phyloP scores from a whole-genome alignment of 2,329 filamentous ascomycete species.

The Fusarium sp. region DNA sequence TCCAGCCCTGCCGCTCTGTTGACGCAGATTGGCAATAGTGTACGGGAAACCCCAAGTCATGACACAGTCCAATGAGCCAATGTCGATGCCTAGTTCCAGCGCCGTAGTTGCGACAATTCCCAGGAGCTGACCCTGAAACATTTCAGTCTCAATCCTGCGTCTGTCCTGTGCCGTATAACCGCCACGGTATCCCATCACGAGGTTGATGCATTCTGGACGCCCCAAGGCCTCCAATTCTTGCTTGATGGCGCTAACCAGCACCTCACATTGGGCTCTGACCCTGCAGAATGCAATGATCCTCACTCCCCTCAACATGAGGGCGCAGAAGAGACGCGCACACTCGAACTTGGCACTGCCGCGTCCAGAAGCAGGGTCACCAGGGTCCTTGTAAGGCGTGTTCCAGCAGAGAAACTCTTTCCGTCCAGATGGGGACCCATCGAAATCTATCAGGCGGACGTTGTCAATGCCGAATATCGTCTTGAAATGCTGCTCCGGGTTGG shows the following conservation, averaged over 20 bases:
- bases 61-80: conserved; percentile 92
- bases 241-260: conserved; percentile 82
- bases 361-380: conserved; percentile 86
- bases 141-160: conserved; percentile 88
- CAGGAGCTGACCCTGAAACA: conserved; percentile 95
- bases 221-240: conserved; percentile 80
- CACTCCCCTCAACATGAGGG: conserved; percentile 88
- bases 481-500: conserved; percentile 93
- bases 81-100: conserved; percentile 93
- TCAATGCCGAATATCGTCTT: conserved; percentile 92
- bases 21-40: conserved; percentile 91
- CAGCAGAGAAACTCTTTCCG: conserved; percentile 96
- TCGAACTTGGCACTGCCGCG: conserved; percentile 86
- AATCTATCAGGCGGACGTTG: conserved; percentile 84
- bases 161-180: conserved; percentile 95
- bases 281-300: conserved; percentile 94
- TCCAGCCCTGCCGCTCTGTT: conserved; percentile 94
- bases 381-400: conserved; percentile 96
- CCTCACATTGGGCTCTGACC: conserved; percentile 89
- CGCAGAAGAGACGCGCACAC: conserved; percentile 90
- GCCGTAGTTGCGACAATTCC: conserved; percentile 96
- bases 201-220: conserved; percentile 76
- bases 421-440: conserved; percentile 89
- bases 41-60: conserved; percentile 96
- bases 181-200: conserved; percentile 95